Conservation (phyloP, 305 asterid species). For the Fraxinus xanthoxyloides region DNA sequence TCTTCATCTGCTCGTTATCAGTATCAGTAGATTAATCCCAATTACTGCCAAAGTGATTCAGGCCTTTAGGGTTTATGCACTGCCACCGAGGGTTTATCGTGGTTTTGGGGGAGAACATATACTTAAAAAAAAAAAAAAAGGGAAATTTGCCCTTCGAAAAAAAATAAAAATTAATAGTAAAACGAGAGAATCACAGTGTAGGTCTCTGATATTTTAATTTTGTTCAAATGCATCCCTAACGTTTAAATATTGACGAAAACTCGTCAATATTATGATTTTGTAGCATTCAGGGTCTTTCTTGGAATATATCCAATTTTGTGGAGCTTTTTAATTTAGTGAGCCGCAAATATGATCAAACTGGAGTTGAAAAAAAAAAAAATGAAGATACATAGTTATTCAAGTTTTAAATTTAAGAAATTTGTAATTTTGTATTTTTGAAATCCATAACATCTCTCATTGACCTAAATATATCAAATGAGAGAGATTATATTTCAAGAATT, state of each 20-base stretch:
- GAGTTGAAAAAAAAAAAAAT: too few species aligned
- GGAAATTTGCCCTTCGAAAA: not conserved
- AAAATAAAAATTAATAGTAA: too few species aligned
- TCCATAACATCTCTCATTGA: too few species aligned
- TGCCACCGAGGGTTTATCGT: not conserved
- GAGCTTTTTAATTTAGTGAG: not conserved
- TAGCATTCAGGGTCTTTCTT: not conserved
- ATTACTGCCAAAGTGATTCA: not conserved
- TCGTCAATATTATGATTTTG: not conserved
- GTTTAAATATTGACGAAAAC: not conserved
- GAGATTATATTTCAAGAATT: not conserved
- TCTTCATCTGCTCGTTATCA: slow-evolving; percentile 30
- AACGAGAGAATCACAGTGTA: not conserved
- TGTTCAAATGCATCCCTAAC: not conserved
- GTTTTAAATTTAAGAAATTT: too few species aligned
- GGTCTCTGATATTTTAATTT: not conserved
- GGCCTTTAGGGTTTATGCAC: not conserved
- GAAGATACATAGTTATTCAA: not conserved
- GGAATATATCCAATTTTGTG: not conserved
- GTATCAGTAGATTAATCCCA: not conserved
- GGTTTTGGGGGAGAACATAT: not conserved
- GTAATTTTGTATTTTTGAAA: too few species aligned
- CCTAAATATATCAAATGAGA: too few species aligned
- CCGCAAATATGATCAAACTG: not conserved
- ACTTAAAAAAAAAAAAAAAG: not conserved